Evolutionary conservation across 129 eudicot genomes (phyloP).

Genomic region (Chrysanthemum seticuspe): DNA sequence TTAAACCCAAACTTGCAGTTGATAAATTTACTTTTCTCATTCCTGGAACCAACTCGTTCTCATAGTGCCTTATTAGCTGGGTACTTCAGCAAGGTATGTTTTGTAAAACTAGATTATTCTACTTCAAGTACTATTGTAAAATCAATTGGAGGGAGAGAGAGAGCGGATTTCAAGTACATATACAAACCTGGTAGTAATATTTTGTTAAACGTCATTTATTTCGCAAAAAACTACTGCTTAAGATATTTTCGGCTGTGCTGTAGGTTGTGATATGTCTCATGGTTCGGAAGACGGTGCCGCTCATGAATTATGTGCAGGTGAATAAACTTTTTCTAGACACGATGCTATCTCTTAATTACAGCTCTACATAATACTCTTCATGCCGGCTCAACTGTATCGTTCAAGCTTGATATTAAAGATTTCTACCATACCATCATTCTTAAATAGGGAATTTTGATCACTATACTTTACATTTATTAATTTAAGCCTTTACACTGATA

Average conservation of each 20-base stretch:
- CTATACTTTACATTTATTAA: neutral
- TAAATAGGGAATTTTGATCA: neutral
- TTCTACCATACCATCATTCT: neutral
- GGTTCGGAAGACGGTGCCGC: constrained; percentile 71
- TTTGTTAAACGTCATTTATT: neutral
- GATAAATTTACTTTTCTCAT: constrained; percentile 86
- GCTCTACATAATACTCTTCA: neutral
- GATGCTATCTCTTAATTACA: neutral
- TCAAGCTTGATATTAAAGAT: neutral
- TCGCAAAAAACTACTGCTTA: constrained; percentile 10
- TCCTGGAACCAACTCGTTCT: constrained; percentile 78
- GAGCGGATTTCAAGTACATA: neutral
- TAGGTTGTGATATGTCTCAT: constrained; percentile 83
- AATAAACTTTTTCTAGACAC: constrained; percentile 15
- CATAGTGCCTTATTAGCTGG: constrained; percentile 94
- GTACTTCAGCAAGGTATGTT: constrained; percentile 80
- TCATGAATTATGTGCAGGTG: constrained; percentile 82
- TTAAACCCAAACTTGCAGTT: constrained; percentile 48
- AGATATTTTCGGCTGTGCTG: constrained; percentile 14
- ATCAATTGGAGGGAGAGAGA: neutral
- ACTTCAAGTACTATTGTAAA: neutral
- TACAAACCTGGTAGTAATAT: neutral
- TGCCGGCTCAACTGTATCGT: neutral
- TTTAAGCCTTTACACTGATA: neutral
- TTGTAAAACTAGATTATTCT: neutral